Percentiles rank a stretch among this genome's conserved stretches.
Conservation (phyloP, 495 filamentous ascomycete species). For the Penicillium maclennaniae region DNA sequence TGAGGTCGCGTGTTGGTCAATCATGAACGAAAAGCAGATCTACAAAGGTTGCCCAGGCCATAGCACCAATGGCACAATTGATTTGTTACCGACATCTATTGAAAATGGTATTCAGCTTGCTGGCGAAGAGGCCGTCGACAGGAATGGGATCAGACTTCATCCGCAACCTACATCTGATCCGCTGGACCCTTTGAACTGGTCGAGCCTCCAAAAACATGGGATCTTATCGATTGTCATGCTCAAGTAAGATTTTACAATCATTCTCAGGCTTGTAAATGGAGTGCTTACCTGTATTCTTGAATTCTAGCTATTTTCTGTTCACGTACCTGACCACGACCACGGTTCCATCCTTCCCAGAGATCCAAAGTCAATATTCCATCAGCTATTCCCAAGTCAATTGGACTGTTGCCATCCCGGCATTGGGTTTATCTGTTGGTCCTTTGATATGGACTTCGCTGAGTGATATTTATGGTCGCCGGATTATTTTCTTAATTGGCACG, state of each 20-base stretch:
- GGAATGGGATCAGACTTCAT: constrained; percentile 38
- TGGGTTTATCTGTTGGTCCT: constrained; percentile 56
- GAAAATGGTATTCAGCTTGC: constrained; percentile 11
- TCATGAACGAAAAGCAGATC: constrained; percentile 1
- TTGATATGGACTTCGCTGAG: constrained; percentile 56
- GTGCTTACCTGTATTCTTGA: background rate
- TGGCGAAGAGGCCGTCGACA: constrained; percentile 12
- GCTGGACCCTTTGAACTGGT: constrained; percentile 60
- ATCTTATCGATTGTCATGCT: constrained; percentile 57
- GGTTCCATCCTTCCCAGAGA: constrained; percentile 52
- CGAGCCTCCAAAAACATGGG: constrained; percentile 43
- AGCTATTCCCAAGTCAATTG: constrained; percentile 55
- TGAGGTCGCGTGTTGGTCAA: background rate
- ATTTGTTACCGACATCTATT: background rate
- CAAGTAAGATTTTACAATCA: constrained; percentile 33
- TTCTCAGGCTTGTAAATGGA: background rate
- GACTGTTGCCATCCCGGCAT: constrained; percentile 59
- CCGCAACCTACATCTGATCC: constrained; percentile 51
- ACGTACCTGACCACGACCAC: constrained; percentile 63
- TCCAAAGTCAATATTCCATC: constrained; percentile 49
- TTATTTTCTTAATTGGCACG: constrained; percentile 54
- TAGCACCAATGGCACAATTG: background rate
- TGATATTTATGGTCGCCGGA: constrained; percentile 55
- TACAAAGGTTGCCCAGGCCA: background rate
- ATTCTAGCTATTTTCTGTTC: constrained; percentile 57